Base-by-base conservation (phyloP, 345 rosid genomes). In the Eucalyptus microcorys region DNA sequence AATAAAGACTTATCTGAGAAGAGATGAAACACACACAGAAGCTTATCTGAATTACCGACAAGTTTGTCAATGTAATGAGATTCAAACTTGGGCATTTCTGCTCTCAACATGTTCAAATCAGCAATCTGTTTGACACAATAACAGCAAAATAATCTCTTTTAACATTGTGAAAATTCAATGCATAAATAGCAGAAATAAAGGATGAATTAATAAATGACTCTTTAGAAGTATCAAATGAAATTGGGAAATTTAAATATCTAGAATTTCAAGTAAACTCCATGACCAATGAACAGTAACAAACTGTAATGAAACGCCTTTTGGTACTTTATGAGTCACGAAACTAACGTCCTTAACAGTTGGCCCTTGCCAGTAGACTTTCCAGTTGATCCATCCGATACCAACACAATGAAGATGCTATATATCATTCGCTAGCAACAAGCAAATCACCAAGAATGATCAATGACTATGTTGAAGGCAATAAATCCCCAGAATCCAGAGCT, bases 31-130 rank as follows among this genome's bases (percentile, higher is more conserved):
- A 40, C 15, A 11, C 83, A 76, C 14, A 4, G 2, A 76, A 32
- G 84, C 40, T 64, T 48, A 71, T 71, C 21, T 49, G 55, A 66
- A 89, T 94, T 93, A 97, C 99, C 99, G 93, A 98, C 97, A 91
- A 98, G 99, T 80, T 96, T 95, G 89, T 98, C 99, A 43, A 94
- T 61, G 91, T 95, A 95, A 89, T 87, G 95, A 90, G 99, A 98
- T 92, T 97, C 98, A 87, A 97, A 98, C 89, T 98, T 96, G 88
- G 89, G 98, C 52, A 93, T 96, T 91, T 96, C 99, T 88, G 94
- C 99, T 90, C 91, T 95, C 93, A 96, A 91, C 97, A 93, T 81
- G 91, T 93, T 93, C 81, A 97, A 92, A 91, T 97, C 98, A 86
- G 98, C 98, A 79, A 96, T 95, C 97, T 97, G 94, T 84, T 86